Percentiles rank a stretch among this genome's conserved stretches.
These are phyloP conservation scores for Sequoiadendron giganteum DNA, from an alignment of 75 land plant genomes.

Conservation along the genomic window DNA sequence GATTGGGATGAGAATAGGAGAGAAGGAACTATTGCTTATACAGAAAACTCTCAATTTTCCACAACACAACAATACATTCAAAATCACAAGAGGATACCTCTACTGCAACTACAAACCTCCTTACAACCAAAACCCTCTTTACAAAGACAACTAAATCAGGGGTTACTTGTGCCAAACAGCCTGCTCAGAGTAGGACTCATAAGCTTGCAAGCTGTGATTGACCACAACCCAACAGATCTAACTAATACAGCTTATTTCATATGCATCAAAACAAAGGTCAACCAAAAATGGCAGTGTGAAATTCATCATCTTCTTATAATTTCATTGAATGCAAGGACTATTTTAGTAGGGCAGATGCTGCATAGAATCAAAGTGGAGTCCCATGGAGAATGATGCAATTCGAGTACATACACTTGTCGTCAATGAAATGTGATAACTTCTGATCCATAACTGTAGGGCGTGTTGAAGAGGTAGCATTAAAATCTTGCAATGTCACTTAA, in stretches of 20 bases:
- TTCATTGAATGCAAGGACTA: not conserved
- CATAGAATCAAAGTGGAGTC: not conserved
- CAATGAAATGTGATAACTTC: not conserved
- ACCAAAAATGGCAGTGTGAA: not conserved
- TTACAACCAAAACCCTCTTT: not conserved
- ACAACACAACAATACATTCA: not conserved
- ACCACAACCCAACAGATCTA: not conserved
- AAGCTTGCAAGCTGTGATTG: not conserved
- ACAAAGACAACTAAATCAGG: not conserved
- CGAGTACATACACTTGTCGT: not conserved
- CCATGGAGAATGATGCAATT: not conserved
- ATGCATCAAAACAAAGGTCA: not conserved
- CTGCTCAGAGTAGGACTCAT: not conserved
- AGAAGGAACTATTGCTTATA: not conserved
- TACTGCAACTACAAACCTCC: not conserved
- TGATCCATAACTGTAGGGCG: not conserved
- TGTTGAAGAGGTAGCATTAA: not conserved
- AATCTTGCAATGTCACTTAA: not conserved
- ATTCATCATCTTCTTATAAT: not conserved
- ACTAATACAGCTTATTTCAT: not conserved
- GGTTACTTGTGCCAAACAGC: not conserved
- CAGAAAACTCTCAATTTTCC: too few relatives aligned
- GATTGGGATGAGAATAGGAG: not conserved
- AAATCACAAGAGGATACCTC: not conserved
- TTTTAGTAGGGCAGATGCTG: not conserved